Evolutionary conservation across 2,329 filamentous ascomycete genomes (phyloP).

Genomic region (Paraphoma sp.): DNA sequence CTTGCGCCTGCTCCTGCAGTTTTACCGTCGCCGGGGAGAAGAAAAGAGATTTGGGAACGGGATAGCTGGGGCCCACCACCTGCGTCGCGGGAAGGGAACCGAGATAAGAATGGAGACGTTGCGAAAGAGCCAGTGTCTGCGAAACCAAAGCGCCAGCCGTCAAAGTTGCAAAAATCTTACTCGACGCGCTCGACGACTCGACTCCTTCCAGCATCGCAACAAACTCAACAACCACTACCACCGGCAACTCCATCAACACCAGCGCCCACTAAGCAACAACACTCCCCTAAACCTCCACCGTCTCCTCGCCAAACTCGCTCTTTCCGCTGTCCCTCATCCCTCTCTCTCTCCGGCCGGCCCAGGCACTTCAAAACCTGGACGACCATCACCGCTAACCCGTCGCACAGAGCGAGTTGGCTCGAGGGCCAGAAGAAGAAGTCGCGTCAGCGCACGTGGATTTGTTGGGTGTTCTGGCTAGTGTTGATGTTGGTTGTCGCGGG

Average conservation of each 20-base stretch:
- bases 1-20: conserved; percentile 2
- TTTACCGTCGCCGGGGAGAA: neutral
- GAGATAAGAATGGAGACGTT: neutral
- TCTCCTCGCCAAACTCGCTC: neutral
- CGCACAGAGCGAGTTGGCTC: conserved; percentile 61
- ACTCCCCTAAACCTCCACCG: conserved; percentile 1
- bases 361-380: conserved; percentile 42
- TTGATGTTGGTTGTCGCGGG: conserved; percentile 54
- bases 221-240: too few species aligned
- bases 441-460: conserved; percentile 55
- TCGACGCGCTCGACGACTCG: conserved; percentile 5
- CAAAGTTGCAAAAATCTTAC: conserved; percentile 18
- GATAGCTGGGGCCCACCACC: neutral
- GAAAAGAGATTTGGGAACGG: neutral
- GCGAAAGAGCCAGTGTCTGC: neutral
- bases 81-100: neutral
- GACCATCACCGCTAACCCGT: conserved; percentile 34
- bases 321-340: conserved; percentile 17
- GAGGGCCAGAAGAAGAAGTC: conserved; percentile 57
- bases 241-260: neutral
- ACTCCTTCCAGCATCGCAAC: neutral
- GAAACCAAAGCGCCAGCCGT: conserved; percentile 4
- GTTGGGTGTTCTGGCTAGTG: conserved; percentile 56
- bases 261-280: conserved; percentile 4
- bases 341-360: conserved; percentile 33